These are phyloP conservation scores for Saccharomycopsis fibuligera DNA, from an alignment of 805 yeast species.

Conservation along the genomic window DNA sequence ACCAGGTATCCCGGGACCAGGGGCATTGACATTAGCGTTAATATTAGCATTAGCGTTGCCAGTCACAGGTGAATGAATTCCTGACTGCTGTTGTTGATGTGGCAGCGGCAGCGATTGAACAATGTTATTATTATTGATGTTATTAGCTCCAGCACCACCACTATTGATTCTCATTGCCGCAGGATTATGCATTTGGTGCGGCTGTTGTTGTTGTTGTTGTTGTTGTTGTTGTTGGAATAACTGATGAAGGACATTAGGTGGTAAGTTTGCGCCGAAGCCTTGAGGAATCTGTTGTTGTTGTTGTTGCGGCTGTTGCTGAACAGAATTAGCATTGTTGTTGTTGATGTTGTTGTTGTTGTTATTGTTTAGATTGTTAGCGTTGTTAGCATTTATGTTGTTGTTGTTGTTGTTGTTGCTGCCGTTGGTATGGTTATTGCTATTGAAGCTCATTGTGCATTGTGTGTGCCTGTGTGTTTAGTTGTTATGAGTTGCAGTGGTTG, in stretches of 20 bases:
- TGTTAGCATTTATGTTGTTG: conserved; percentile 1
- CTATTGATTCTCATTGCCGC: too few relatives aligned
- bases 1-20: too few relatives aligned
- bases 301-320: neutral
- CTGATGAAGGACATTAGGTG: conserved; percentile 3
- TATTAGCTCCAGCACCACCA: too few relatives aligned
- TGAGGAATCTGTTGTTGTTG: neutral
- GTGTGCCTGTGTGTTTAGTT: too few relatives aligned
- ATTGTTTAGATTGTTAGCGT: neutral
- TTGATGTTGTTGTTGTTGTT: neutral
- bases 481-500: too few relatives aligned
- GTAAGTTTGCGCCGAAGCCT: neutral
- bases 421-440: conserved; percentile 9
- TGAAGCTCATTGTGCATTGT: conserved; percentile 8
- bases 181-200: neutral
- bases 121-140: too few relatives aligned
- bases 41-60: neutral
- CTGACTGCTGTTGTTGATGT: neutral
- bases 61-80: neutral
- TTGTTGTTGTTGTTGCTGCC: conserved; percentile 8
- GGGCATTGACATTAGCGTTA: neutral
- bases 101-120: neutral
- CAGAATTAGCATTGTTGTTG: too few relatives aligned
- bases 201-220: conserved; percentile 3
- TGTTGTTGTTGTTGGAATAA: conserved; percentile 1